Evolutionary conservation across 2,329 filamentous ascomycete genomes (phyloP), one percentile per base, ranked within the genome.

Genomic region (Verticillium zaregamsianum): DNA sequence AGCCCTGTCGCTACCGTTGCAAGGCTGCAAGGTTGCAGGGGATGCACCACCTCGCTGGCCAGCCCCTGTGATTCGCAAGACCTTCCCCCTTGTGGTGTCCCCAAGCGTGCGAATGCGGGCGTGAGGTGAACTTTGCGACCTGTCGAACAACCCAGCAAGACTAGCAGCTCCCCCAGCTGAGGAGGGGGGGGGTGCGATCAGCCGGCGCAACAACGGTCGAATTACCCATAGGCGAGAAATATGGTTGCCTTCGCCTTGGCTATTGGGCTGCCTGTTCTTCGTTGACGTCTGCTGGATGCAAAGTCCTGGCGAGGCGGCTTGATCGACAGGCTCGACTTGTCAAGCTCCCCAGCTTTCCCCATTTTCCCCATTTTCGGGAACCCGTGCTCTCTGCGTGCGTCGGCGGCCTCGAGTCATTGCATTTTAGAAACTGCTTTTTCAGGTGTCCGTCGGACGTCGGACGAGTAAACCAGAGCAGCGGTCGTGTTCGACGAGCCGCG

Each of bases 11-110:
- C 63, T 15, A 45, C 20, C 23, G 33, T 49, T 49, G 40, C 40
- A 49, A 49, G 40, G 40, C 40, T 23, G 20, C 40, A 49, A 49
- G 40, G 40, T 49, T 25, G 40, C 40, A 20, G 17, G 49, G 59
- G 35, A 55, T 59, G 37, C 61, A 45, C 12, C 32, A 61, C 59
- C 55, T 59, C 32, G 59, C 52, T 55, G 33, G 37, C 31, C 20
- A 25, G 35, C 15, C 58, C 11, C 28, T 33, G 23, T 59, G 35
- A 63, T 60, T 62, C 54, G 56, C 31, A 35, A 39, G 45, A 23
- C 40, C 1, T 14, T 7, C n/a, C 40, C 40, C 40, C 40, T 9
- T 28, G 28, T 28, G 11, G 55, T 32, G 15, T 56, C 55, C 17
- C 14, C 25, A 56, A 56, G 33, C 55, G 23, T 56, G 25, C 25